Evolutionary conservation across 2,329 filamentous ascomycete species (phyloP), one percentile per base, ranked within the genome.

Genomic region (Leptographium lundbergii): DNA sequence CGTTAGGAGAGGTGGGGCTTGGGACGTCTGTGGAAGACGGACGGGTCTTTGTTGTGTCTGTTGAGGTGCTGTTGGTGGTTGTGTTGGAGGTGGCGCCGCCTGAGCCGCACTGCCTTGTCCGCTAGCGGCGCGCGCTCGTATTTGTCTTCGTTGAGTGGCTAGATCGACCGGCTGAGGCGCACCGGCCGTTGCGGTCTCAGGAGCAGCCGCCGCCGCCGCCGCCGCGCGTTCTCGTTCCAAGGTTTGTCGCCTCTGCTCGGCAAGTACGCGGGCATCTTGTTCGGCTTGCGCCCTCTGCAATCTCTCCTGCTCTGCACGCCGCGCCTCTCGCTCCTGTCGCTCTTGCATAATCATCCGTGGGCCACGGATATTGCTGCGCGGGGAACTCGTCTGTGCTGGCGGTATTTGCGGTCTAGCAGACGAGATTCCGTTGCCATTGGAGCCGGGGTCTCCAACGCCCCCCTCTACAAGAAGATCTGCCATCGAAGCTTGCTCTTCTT

Each of bases 291-390:
- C 79, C 65, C 80, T 77, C 70, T 82, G 80, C 69, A 75, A 67
- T 65, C 84, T 81, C 67, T 88, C 85, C 51, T 81, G 80, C 68
- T 89, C 85, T 52, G 85, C 85, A 65, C 81, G 80, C 63, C 86
- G 77, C 29, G 86, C 82, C 71, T 95, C 89, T 62, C 91, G 81
- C 64, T 88, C 88, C 59, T 82, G 81, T 59, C 91, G 85, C 69
- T 91, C 86, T 71, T 89, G 85, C 91, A 96, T 95, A 67, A 97
- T 92, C 74, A 92, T 88, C 64, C 88, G 85, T 19, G 92, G 92
- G 42, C 91, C 91, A 65, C 87, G 83, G 61, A 96, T 88, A 29
- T 87, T 85, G 58, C 67, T 65, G 61, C 79, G 78, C 0, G 80
- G 80, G 17, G 81, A 82, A 64, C 78, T 76, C 29, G 77, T 77